Evolutionary conservation across 352 stramenopile species (phyloP).

Genomic region (Phytophthora boehmeriae): DNA sequence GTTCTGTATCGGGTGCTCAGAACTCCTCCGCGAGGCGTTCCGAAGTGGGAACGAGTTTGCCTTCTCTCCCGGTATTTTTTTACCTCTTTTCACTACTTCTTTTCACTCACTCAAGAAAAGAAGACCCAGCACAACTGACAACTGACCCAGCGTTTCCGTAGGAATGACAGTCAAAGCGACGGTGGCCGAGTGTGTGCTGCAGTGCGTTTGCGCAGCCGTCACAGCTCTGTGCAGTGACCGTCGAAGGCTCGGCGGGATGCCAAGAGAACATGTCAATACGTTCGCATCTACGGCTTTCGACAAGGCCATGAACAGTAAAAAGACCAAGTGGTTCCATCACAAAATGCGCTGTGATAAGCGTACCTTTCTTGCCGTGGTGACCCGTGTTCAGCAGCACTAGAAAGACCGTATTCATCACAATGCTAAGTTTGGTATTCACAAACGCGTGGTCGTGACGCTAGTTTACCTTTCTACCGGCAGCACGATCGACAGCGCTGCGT

Average conservation of each 20-base stretch:
- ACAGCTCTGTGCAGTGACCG: slow-evolving; percentile 7
- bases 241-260: slow-evolving; percentile 6
- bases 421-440: not conserved
- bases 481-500: slow-evolving; percentile 10
- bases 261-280: slow-evolving; percentile 2
- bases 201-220: slow-evolving; percentile 6
- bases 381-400: slow-evolving; percentile 1
- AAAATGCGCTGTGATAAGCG: slow-evolving; percentile 14
- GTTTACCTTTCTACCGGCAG: slow-evolving; percentile 6
- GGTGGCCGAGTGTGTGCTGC: slow-evolving; percentile 6
- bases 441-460: slow-evolving; percentile 8
- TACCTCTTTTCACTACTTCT: slow-evolving; percentile 1
- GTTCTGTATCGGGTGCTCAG: no score
- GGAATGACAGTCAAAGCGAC: not conserved
- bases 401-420: slow-evolving; percentile 11
- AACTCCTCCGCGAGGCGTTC: slow-evolving; percentile 3
- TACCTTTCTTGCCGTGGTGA: slow-evolving; percentile 10
- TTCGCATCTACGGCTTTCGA: slow-evolving; percentile 9
- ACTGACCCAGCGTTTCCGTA: not conserved
- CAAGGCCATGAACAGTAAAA: slow-evolving; percentile 8
- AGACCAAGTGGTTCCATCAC: slow-evolving; percentile 12
- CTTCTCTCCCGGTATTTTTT: slow-evolving; percentile 5
- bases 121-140: not conserved
- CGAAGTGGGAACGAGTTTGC: slow-evolving; percentile 12
- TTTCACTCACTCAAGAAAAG: slow-evolving; percentile 2